A percentile compares a stretch with the other conserved stretches of the same genome.
Conservation (phyloP, 1,139 yeast species). For the Pichia sp. region DNA sequence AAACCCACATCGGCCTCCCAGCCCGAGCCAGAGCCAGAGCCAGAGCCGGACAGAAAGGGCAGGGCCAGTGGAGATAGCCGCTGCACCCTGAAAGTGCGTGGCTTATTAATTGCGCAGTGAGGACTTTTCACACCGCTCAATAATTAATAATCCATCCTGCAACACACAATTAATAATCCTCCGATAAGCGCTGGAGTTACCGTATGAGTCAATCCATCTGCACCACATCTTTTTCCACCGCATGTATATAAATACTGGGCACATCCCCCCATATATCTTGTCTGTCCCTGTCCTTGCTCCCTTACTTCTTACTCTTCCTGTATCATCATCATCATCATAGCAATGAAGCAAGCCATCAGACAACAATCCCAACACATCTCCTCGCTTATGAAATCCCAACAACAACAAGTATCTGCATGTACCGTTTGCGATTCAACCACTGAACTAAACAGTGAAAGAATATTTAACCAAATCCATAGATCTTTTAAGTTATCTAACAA, state of each 20-base stretch:
- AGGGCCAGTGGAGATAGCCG: too few relatives aligned
- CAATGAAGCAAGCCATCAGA: constrained; percentile 5
- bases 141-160: too few relatives aligned
- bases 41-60: too few relatives aligned
- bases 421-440: neutral
- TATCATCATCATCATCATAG: neutral
- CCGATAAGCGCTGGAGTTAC: neutral
- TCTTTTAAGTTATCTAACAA: neutral
- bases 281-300: neutral
- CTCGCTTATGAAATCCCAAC: neutral
- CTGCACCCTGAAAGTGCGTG: too few relatives aligned
- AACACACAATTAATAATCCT: too few relatives aligned
- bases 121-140: neutral
- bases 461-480: constrained; percentile 1
- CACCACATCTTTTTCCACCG: neutral
- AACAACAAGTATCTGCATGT: neutral
- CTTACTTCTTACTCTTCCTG: neutral
- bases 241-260: neutral
- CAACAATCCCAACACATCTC: neutral
- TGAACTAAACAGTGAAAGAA: constrained; percentile 1
- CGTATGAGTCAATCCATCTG: neutral
- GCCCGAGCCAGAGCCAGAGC: too few relatives aligned
- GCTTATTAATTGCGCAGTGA: neutral
- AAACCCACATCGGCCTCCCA: too few relatives aligned
- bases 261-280: neutral